Evolutionary conservation across 352 stramenopile species (phyloP), one percentile per base, ranked within the genome.

Genomic region (Albugo laibachii): DNA sequence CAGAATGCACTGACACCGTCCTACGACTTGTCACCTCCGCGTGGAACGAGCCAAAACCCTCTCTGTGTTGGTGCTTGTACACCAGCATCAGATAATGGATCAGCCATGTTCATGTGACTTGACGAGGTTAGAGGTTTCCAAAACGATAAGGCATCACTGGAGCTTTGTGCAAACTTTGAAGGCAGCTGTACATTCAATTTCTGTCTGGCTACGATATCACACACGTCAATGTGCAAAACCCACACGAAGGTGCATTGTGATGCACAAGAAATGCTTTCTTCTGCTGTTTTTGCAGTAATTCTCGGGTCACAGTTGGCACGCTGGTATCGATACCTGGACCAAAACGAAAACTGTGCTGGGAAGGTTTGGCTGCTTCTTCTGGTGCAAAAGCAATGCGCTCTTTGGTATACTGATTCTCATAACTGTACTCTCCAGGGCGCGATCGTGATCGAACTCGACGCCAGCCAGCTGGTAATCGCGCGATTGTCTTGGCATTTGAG

Each of bases 341-440:
- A 43, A 41, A 53, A 14, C 75, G 69, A 34, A 88, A 92, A 50
- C 73, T 84, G 52, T 92, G 71, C 53, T 92, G 78, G 42, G 78
- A 92, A 11, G 78, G 78, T 53, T 88, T 92, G 38, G 78, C 75
- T 0, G 78, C 63, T 42, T 88, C 73, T 59, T 88, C 87, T 1
- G 75, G 78, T 8, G 71, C 73, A 47, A 92, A 92, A 27, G 75
- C 76, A 44, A 92, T 83, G n/a, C 78, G 73, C 48, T 92, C 75
- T 36, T 81, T 79, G 0, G 78, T 92, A 61, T 92, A 92, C 55
- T 88, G 75, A 60, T 92, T 88, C 58, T 92, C 75, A 49, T 92
- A 92, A 50, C 73, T 86, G 48, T 83, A 88, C 50, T 92, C 75
- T 13, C 75, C 75, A 2, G 78, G 78, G 52, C 77, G 49, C 34